Evolutionary conservation across 2,329 filamentous ascomycete species (phyloP), one percentile per base, ranked within the genome.

Genomic region (Verticillium nubilum): DNA sequence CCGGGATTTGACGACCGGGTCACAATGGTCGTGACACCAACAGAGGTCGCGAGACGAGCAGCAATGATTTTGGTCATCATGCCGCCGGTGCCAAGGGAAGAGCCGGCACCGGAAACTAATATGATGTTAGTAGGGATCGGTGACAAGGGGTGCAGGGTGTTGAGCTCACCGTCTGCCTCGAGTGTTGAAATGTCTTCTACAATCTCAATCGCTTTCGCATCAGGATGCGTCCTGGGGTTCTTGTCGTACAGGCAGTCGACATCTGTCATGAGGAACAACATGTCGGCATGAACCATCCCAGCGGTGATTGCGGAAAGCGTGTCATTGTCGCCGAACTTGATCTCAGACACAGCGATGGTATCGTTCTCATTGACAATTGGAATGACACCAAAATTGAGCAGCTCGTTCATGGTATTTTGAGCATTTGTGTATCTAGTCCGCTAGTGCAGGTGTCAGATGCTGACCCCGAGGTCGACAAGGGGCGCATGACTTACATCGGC

Each of bases 311-410:
- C 95, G 13, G 92, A 97, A 54, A 99, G 81, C 1, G 95, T 99
- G 74, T 99, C 95, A 68, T 99, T 99, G 80, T 99, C 95, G 66
- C 95, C 95, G 71, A 99, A 99, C 80, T 98, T 98, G 78, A 99
- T 99, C 82, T 99, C 95, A 52, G 94, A 91, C 65, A 99, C 95
- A 26, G 93, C 92, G 58, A 99, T 79, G 2, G 95, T 99, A 73
- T 99, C 95, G 74, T 99, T 99, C 76, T 99, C 95, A 69, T 99
- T 99, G 64, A 99, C 95, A 68, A 99, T 97, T 10, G 95, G 95
- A 63, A 99, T 96, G 27, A 98, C 94, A 2, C 93, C 93, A 89
- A 97, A 95, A 68, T 93, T 88, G 19, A 99, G 79, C 54, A 98
- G 82, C 73, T 97, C 92, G 57, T 86, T 84, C 72, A 99, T 91